These are phyloP conservation scores for Oryza meridionalis DNA, from an alignment of 176 grass and related monocot genomes.

Conservation along the genomic window DNA sequence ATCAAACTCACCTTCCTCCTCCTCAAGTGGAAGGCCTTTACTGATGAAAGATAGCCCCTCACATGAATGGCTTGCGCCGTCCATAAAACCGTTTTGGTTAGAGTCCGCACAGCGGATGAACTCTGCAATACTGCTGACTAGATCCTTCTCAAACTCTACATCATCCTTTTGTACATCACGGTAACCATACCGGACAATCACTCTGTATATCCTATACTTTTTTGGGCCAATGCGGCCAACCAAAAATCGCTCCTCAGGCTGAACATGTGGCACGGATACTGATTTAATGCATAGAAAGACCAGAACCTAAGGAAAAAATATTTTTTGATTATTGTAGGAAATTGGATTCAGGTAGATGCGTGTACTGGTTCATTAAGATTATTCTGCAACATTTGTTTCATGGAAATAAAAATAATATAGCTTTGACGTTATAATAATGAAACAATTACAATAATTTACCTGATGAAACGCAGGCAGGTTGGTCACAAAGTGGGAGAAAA, in stretches of 20 bases:
- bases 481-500: constrained; percentile 96
- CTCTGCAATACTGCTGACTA: constrained; percentile 84
- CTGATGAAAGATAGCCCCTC: constrained; percentile 67
- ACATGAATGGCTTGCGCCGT: constrained; percentile 45
- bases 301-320: constrained; percentile 60
- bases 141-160: constrained; percentile 81
- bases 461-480: constrained; percentile 98
- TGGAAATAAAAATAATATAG: not conserved
- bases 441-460: constrained; percentile 40
- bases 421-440: not conserved
- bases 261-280: constrained; percentile 62
- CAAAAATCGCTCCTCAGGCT: constrained; percentile 65
- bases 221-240: constrained; percentile 81
- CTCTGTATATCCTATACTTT: constrained; percentile 74
- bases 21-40: constrained; percentile 51
- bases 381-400: not conserved
- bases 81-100: constrained; percentile 32
- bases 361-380: not conserved
- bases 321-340: not conserved
- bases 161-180: constrained; percentile 77
- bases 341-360: not conserved
- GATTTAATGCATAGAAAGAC: constrained; percentile 88
- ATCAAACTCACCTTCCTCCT: constrained; percentile 47
- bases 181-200: constrained; percentile 84
- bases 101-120: constrained; percentile 66